Evolutionary conservation across 257 asterid species (phyloP).

Genomic region (Solanum microdontum): DNA sequence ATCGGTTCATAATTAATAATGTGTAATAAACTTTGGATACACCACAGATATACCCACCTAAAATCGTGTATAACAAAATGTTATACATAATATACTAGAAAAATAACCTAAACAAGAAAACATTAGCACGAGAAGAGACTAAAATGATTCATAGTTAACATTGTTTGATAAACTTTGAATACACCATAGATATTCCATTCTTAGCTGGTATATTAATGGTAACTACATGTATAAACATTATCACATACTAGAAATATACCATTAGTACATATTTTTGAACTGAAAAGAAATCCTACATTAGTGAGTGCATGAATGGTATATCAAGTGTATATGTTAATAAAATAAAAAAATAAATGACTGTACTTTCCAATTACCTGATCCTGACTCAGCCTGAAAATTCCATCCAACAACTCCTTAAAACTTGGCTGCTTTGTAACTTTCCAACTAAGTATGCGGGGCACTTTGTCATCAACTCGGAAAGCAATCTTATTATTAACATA

Average conservation of each 20-base stretch:
- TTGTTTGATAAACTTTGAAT: neutral
- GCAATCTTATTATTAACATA: neutral
- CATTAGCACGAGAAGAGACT: neutral
- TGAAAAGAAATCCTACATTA: neutral
- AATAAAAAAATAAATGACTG: neutral
- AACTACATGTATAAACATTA: neutral
- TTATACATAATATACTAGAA: neutral
- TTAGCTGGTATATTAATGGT: neutral
- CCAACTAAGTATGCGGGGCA: slow-evolving; percentile 1
- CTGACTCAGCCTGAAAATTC: neutral
- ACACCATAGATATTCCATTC: neutral
- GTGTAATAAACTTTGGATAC: neutral
- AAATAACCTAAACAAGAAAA: neutral
- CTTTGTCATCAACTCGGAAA: slow-evolving; percentile 1
- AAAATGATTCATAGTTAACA: neutral
- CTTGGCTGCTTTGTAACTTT: neutral
- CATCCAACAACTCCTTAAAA: neutral
- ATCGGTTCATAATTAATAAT: neutral
- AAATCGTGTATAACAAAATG: neutral
- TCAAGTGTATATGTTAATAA: neutral
- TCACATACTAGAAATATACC: neutral
- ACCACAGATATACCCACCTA: neutral
- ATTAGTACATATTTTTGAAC: neutral
- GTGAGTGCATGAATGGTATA: neutral
- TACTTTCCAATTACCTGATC: neutral